Conservation (phyloP, 2,329 filamentous ascomycete species). For the Clonostachys solani region DNA sequence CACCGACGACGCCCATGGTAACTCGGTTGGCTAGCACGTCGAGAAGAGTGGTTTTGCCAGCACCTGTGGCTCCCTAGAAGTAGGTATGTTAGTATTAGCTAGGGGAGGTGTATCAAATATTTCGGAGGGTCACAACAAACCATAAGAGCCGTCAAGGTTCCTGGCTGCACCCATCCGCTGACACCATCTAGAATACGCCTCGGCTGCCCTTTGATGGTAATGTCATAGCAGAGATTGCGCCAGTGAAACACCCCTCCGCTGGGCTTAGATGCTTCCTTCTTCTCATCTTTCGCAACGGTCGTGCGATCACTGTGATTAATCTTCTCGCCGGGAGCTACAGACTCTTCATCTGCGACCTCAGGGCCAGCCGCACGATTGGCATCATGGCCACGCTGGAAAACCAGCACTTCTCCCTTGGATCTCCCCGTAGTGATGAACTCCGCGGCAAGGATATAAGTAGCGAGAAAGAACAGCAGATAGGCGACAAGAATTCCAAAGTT, state of each 20-base stretch:
- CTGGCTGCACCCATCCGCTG: constrained; percentile 75
- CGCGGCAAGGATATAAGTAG: constrained; percentile 56
- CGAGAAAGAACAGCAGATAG: constrained; percentile 58
- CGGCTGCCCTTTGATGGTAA: constrained; percentile 67
- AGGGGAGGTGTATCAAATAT: constrained; percentile 11
- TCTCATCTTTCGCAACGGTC: no score
- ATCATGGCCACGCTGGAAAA: constrained; percentile 58
- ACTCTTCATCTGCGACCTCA: no score
- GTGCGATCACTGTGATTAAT: no score
- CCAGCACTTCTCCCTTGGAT: constrained; percentile 71
- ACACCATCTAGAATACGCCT: constrained; percentile 60
- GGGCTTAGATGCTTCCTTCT: constrained; percentile 14
- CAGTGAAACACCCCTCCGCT: constrained; percentile 50
- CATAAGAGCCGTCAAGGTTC: constrained; percentile 75
- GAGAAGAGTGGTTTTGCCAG: constrained; percentile 79
- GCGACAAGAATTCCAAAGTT: constrained; percentile 69
- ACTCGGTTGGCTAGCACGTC: constrained; percentile 73
- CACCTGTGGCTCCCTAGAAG: constrained; percentile 22
- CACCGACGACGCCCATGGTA: constrained; percentile 68
- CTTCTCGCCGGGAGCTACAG: no score
- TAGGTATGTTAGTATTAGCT: constrained; percentile 29
- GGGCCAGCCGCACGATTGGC: constrained; percentile 20
- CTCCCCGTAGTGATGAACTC: constrained; percentile 65
- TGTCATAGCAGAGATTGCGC: constrained; percentile 63
- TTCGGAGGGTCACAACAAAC: constrained; percentile 47